Evolutionary conservation across 495 filamentous ascomycete species (phyloP).

Genomic region (Lasiosphaeris hirsuta): DNA sequence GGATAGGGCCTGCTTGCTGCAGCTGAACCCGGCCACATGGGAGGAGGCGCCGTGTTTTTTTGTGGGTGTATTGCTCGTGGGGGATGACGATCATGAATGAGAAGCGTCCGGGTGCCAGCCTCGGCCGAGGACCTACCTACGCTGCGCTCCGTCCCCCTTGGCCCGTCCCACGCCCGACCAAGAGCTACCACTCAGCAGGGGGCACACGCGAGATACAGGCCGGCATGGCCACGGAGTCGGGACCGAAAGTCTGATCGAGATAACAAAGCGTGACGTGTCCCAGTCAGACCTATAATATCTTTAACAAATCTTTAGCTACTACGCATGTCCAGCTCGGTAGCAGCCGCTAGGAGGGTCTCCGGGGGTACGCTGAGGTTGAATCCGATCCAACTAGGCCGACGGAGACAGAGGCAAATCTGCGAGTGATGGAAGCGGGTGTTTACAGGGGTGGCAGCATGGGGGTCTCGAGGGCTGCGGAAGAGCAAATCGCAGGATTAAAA

Average conservation of each 20-base stretch:
- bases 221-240: slow-evolving; percentile 8
- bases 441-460: slow-evolving; percentile 11
- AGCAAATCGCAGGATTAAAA: slow-evolving; percentile 12
- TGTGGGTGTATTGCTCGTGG: slow-evolving; percentile 8
- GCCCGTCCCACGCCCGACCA: not conserved
- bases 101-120: slow-evolving; percentile 6
- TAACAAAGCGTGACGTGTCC: too few species aligned
- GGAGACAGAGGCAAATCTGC: not conserved
- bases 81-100: slow-evolving; percentile 14
- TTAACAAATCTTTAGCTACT: too few species aligned
- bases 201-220: slow-evolving; percentile 7
- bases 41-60: slow-evolving; percentile 4
- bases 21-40: slow-evolving; percentile 12
- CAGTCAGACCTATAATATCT: too few species aligned
- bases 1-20: slow-evolving; percentile 1
- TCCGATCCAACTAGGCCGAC: too few species aligned
- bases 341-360: too few species aligned
- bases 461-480: slow-evolving; percentile 7
- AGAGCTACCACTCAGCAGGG: not conserved
- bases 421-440: not conserved
- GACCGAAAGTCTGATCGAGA: not conserved
- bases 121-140: not conserved
- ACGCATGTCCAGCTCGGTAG: too few species aligned
- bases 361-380: too few species aligned
- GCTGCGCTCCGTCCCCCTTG: not conserved